Evolutionary conservation across 208 protist genomes (phyloP).

Genomic region (Crithidia bombi): DNA sequence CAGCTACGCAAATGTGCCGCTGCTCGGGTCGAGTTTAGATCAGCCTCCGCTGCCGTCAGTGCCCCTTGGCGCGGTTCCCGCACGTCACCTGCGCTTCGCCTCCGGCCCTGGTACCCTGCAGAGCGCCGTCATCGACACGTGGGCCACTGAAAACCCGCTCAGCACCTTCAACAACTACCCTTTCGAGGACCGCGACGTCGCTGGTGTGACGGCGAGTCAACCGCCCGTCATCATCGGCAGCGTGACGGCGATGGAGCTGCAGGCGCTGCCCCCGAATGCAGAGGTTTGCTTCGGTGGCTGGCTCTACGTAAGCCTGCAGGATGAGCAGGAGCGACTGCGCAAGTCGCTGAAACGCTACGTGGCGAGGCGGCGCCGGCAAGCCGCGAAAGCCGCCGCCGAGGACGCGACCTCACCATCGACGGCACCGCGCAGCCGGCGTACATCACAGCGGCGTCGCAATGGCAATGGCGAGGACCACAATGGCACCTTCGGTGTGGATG

Average conservation of each 20-base stretch:
- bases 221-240: slow-evolving; percentile 63
- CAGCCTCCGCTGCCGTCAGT: slow-evolving; percentile 12
- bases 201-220: slow-evolving; percentile 20
- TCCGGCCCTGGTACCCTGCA: slow-evolving; percentile 3
- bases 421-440: neutral
- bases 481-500: neutral
- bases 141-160: slow-evolving; percentile 18
- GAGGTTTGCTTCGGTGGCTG: slow-evolving; percentile 71
- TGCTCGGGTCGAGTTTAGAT: neutral
- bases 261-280: slow-evolving; percentile 50
- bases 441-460: neutral
- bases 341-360: slow-evolving; percentile 39
- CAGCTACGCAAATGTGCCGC: neutral
- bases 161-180: slow-evolving; percentile 46
- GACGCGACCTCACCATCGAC: slow-evolving; percentile 24
- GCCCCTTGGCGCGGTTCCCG: slow-evolving; percentile 2
- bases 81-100: slow-evolving; percentile 17
- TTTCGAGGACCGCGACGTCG: slow-evolving; percentile 39
- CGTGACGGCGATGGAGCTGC: slow-evolving; percentile 58
- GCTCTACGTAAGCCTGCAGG: slow-evolving; percentile 64
- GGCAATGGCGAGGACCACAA: neutral
- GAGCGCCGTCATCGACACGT: slow-evolving; percentile 15
- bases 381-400: slow-evolving; percentile 12
- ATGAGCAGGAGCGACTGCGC: slow-evolving; percentile 61
- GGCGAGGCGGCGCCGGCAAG: slow-evolving; percentile 4